Percentiles rank a stretch among this genome's conserved stretches.
Conservation (phyloP, 208 protist species). For the Leptomonas seymouri region DNA sequence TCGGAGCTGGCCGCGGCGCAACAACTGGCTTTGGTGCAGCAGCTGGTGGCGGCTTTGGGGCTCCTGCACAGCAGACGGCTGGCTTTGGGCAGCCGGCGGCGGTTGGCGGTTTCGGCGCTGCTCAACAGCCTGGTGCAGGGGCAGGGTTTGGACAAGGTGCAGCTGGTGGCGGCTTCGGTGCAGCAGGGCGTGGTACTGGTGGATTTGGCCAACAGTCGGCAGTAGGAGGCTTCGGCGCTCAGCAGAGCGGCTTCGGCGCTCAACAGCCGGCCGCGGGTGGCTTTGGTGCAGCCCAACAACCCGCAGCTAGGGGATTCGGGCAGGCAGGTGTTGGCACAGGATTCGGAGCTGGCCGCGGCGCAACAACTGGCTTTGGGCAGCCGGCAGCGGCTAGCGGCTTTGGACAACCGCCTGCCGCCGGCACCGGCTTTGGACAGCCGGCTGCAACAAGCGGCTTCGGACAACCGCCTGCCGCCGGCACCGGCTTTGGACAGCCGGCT, state of each 20-base stretch:
- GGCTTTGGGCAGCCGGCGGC: slow-evolving; percentile 32
- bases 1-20: slow-evolving; percentile 14
- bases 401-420: not conserved
- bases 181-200: slow-evolving; percentile 1
- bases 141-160: too few species aligned
- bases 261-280: slow-evolving; percentile 34
- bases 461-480: slow-evolving; percentile 28
- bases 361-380: not conserved
- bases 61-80: slow-evolving; percentile 7
- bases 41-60: not conserved
- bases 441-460: slow-evolving; percentile 31
- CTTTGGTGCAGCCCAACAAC: slow-evolving; percentile 6
- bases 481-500: slow-evolving; percentile 51
- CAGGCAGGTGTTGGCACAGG: slow-evolving; percentile 34
- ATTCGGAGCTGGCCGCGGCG: slow-evolving; percentile 36
- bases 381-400: not conserved
- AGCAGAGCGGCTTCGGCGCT: slow-evolving; percentile 14
- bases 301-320: slow-evolving; percentile 27
- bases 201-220: slow-evolving; percentile 7
- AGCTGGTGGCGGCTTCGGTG: slow-evolving; percentile 17
- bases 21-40: slow-evolving; percentile 22
- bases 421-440: slow-evolving; percentile 28
- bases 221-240: not conserved
- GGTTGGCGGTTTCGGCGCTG: slow-evolving; percentile 8
- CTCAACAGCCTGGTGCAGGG: slow-evolving; percentile 6